These are phyloP conservation scores for Trichoderma sp. DNA, from an alignment of 2,329 filamentous ascomycete species.

Conservation along the genomic window DNA sequence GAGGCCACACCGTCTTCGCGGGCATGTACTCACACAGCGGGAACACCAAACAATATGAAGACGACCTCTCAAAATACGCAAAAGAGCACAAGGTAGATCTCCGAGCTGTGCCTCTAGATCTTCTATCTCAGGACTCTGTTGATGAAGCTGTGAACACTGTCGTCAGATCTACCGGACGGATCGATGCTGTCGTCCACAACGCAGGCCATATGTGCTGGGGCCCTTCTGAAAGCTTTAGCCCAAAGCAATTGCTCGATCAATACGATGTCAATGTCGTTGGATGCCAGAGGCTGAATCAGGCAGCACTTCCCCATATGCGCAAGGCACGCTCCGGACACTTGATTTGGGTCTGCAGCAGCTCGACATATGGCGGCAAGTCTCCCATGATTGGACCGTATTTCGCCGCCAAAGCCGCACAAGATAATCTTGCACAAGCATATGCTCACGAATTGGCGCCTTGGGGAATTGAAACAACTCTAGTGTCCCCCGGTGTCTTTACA, in stretches of 20 bases:
- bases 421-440: slow-evolving; percentile 1
- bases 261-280: slow-evolving; percentile 17
- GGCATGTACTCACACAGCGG: slow-evolving; percentile 14
- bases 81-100: slow-evolving; percentile 13
- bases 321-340: slow-evolving; percentile 5
- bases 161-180: slow-evolving; percentile 6
- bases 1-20: slow-evolving; percentile 17
- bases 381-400: slow-evolving; percentile 16
- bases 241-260: slow-evolving; percentile 6
- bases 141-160: slow-evolving; percentile 2
- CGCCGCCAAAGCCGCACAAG: slow-evolving; percentile 16
- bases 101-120: neutral
- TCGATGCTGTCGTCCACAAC: slow-evolving; percentile 19
- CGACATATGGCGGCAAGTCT: slow-evolving; percentile 16
- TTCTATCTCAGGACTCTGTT: slow-evolving; percentile 10
- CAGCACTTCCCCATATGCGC: slow-evolving; percentile 8
- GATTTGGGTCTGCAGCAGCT: slow-evolving; percentile 14
- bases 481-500: slow-evolving; percentile 12
- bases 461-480: slow-evolving; percentile 12
- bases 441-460: slow-evolving; percentile 5
- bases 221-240: slow-evolving; percentile 12
- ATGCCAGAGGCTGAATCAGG: slow-evolving; percentile 11
- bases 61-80: slow-evolving; percentile 2
- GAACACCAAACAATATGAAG: slow-evolving; percentile 14
- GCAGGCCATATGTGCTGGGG: slow-evolving; percentile 18